Conservation (phyloP, 176 grass and related monocot genomes). For the Avena insularis region DNA sequence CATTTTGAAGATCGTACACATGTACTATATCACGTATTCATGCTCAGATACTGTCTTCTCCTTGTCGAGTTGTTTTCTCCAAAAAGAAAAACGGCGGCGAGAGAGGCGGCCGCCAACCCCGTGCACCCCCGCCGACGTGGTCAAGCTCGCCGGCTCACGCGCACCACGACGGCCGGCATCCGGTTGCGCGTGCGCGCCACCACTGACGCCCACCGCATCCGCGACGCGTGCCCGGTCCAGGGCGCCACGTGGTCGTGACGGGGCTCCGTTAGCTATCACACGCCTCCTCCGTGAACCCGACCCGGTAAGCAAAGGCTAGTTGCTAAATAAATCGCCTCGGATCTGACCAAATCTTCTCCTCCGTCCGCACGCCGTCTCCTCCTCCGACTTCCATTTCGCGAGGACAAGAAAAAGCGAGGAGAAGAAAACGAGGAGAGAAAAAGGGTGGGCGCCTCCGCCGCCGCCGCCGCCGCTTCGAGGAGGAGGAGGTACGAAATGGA, state of each 20-base stretch:
- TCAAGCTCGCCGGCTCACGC: not conserved
- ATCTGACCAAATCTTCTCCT: slow-evolving; percentile 51
- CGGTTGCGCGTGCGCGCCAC: not conserved
- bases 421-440: not conserved
- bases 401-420: not conserved
- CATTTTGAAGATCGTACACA: not conserved
- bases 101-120: slow-evolving; percentile 16
- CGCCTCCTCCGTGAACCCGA: not conserved
- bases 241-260: slow-evolving; percentile 26
- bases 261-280: slow-evolving; percentile 24
- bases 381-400: slow-evolving; percentile 37
- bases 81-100: not conserved
- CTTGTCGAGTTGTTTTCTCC: not conserved
- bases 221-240: slow-evolving; percentile 43
- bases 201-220: not conserved
- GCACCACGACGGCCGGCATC: not conserved
- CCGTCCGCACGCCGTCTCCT: slow-evolving; percentile 45
- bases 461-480: not conserved
- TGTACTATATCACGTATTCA: not conserved
- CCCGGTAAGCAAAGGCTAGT: slow-evolving; percentile 19
- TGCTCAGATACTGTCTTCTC: not conserved
- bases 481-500: slow-evolving; percentile 37
- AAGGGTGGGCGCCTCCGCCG: not conserved
- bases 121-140: not conserved
- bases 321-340: slow-evolving; percentile 53